A percentile compares a stretch with the other conserved stretches of the same genome.
These are phyloP conservation scores for Yamadazyma nakazawae DNA, from an alignment of 805 yeast species.

Conservation along the genomic window DNA sequence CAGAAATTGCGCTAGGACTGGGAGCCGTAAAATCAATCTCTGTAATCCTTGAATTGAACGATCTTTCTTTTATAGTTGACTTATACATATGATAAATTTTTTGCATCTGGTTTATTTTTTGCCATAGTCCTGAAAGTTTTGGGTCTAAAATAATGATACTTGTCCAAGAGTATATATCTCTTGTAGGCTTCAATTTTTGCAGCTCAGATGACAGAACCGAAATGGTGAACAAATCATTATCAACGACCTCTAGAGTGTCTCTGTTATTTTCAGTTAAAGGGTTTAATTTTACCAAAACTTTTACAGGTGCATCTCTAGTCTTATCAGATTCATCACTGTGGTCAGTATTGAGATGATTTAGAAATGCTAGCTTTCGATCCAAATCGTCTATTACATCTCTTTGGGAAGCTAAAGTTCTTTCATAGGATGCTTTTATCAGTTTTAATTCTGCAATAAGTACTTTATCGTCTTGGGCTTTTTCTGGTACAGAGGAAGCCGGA, in stretches of 20 bases:
- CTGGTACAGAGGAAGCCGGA: neutral
- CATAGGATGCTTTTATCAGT: constrained; percentile 17
- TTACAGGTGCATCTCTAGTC: constrained; percentile 2
- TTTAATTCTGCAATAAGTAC: constrained; percentile 17
- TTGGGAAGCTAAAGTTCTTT: constrained; percentile 23
- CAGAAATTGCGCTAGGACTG: neutral
- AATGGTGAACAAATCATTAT: neutral
- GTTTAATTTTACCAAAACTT: constrained; percentile 9
- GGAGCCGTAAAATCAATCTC: constrained; percentile 27
- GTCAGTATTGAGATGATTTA: constrained; percentile 15
- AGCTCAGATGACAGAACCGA: neutral
- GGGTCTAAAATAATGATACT: constrained; percentile 38
- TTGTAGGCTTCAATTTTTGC: neutral
- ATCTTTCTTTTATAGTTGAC: constrained; percentile 15
- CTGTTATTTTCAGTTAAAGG: constrained; percentile 1
- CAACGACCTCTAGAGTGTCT: constrained; percentile 5
- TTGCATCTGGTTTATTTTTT: constrained; percentile 37
- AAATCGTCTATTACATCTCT: constrained; percentile 31
- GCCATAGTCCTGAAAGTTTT: constrained; percentile 39
- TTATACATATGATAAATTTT: constrained; percentile 39
- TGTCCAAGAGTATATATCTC: constrained; percentile 32
- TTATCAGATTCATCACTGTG: neutral
- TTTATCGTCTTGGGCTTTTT: neutral
- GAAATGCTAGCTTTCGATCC: constrained; percentile 23
- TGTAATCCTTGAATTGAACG: constrained; percentile 14